phyloP scores from a whole-genome alignment of 1,284 basidiomycete species.

The Peniophora sp. region DNA sequence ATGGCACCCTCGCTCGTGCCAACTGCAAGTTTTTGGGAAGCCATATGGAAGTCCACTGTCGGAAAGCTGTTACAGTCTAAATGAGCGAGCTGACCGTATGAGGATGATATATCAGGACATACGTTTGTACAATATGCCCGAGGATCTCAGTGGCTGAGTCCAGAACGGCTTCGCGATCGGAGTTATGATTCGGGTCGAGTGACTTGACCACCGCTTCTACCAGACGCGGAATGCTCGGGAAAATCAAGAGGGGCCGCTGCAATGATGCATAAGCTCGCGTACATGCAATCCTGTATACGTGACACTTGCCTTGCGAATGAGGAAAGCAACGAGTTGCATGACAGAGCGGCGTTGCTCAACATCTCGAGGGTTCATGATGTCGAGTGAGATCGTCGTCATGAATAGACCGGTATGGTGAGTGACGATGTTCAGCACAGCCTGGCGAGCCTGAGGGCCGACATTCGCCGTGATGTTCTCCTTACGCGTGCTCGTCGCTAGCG shows the following conservation, averaged over 20 bases:
- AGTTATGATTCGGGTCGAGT: constrained; percentile 83
- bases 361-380: constrained; percentile 78
- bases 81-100: neutral
- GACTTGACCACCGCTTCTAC: constrained; percentile 97
- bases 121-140: constrained; percentile 86
- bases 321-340: constrained; percentile 89
- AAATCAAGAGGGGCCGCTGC: constrained; percentile 80
- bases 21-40: constrained; percentile 83
- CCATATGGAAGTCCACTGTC: constrained; percentile 84
- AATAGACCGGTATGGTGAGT: constrained; percentile 82
- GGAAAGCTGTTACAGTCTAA: constrained; percentile 69
- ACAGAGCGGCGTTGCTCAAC: constrained; percentile 81
- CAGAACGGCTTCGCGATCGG: constrained; percentile 80
- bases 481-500: constrained; percentile 63
- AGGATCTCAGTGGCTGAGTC: constrained; percentile 92
- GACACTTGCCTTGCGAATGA: constrained; percentile 76
- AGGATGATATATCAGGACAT: constrained; percentile 17
- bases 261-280: neutral
- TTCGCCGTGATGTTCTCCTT: constrained; percentile 67
- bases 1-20: constrained; percentile 92
- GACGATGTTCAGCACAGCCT: constrained; percentile 82
- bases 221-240: constrained; percentile 79
- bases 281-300: neutral
- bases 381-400: constrained; percentile 90
- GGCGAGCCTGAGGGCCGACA: constrained; percentile 60